phyloP scores from a whole-genome alignment of 2,329 filamentous ascomycete genomes.

The Xylaria polymorpha region DNA sequence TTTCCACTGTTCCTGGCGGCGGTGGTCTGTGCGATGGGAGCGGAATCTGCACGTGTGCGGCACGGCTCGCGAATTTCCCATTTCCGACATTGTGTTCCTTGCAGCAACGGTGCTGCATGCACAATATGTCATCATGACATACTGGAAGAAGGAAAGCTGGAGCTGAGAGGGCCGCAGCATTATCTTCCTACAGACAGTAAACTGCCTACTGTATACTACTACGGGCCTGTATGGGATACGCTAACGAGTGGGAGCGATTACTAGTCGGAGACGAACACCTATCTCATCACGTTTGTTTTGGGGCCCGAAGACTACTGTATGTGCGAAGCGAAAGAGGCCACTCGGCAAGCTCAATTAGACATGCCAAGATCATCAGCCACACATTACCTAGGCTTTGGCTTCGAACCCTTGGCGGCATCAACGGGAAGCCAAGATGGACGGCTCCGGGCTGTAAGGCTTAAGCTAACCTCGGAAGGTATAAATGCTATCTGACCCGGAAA shows the following conservation, averaged over 20 bases:
- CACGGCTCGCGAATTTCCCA: constrained; percentile 3
- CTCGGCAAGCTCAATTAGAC: not conserved
- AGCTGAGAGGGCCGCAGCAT: not conserved
- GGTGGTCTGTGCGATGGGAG: not conserved
- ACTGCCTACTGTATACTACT: too few species aligned
- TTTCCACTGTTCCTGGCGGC: not conserved
- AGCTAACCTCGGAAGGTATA: constrained; percentile 17
- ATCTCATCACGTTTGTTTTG: not conserved
- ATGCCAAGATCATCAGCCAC: constrained; percentile 23
- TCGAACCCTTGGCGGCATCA: not conserved
- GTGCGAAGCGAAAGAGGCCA: not conserved
- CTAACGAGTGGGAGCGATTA: not conserved
- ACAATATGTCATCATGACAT: not conserved
- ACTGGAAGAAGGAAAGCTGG: not conserved
- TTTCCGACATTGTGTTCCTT: not conserved
- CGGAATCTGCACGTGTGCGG: constrained; percentile 6
- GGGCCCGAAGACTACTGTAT: constrained; percentile 8
- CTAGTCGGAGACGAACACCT: constrained; percentile 12
- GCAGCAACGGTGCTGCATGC: not conserved
- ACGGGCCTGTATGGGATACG: too few species aligned
- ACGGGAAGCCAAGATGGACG: not conserved
- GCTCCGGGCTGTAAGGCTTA: constrained; percentile 9
- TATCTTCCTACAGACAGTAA: not conserved
- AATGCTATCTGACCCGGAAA: not conserved
- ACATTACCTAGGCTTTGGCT: not conserved